Base-by-base conservation (phyloP, 164 flowering plant genomes). In the Chimonanthus praecox region DNA sequence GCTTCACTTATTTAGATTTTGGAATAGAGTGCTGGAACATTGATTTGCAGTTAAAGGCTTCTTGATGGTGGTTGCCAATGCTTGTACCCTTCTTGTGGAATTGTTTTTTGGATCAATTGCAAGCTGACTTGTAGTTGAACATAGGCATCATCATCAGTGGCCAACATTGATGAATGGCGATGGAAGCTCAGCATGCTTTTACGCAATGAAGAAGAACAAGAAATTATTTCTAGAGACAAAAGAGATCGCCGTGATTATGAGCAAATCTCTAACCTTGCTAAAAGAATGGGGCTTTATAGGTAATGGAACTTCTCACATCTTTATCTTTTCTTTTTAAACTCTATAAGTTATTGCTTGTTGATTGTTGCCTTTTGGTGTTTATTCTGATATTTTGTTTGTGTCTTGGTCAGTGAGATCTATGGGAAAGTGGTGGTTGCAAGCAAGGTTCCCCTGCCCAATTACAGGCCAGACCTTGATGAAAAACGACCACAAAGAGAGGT, bases 401-500 rank as follows among this genome's bases (percentile, higher is more conserved):
- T 2, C 16, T 7, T 49, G 21, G 46, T 11, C 69, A 96, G 99
- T 85, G 91, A 87, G 79, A 63, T 90, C 15, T 96, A 94, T 80
- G 98, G 97, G 47, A 96, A 94, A 83, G 97, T 90, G 75, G 87
- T 96, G 20, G 99, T 94, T 82, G 98, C 91, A 49, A 96, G 99
- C 85, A 96, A 94, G 86, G 89, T 85, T 77, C 99, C 97, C 61
- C 90, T 96, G 80, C 98, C 99, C 21, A 90, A 96, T 80, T 96
- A 96, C 74, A 73, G 99, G 71, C 98, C 98, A 15, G 99, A 96
- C 81, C 90, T 96, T 73, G 99, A 96, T 78, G 99, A 94, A 49
- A 96, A 90, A 79, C 84, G 99, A 47, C 99, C 99, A 18, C 98
- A 96, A 69, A 86, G 99, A 77, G 99, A 96, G 99, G 99, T 96